Conservation (phyloP, 2,329 filamentous ascomycete species). For the Phymatotrichopsis omnivora region DNA sequence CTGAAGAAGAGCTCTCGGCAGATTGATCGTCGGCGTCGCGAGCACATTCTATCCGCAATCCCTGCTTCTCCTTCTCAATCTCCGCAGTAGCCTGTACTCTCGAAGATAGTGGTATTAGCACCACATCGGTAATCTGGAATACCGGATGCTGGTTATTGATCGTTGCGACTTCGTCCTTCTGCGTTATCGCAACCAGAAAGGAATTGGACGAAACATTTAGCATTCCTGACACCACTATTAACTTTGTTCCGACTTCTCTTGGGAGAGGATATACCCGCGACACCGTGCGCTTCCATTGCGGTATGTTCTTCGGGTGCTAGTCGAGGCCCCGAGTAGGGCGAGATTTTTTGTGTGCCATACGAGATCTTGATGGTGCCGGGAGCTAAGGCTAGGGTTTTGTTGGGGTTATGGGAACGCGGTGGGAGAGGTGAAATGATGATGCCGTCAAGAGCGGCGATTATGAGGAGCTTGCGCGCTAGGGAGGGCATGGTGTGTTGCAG, state of each 20-base stretch:
- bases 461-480: slow-evolving; percentile 66
- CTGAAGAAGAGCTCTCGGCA: slow-evolving; percentile 27
- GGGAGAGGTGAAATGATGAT: slow-evolving; percentile 65
- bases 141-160: slow-evolving; percentile 64
- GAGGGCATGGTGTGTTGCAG: slow-evolving; percentile 47
- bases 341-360: slow-evolving; percentile 52
- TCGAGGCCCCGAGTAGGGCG: slow-evolving; percentile 34
- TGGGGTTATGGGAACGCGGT: slow-evolving; percentile 36
- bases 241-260: background rate
- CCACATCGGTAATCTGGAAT: slow-evolving; percentile 80
- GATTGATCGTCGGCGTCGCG: slow-evolving; percentile 31
- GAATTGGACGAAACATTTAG: slow-evolving; percentile 64
- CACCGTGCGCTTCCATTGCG: slow-evolving; percentile 40
- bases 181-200: slow-evolving; percentile 79
- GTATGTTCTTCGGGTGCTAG: slow-evolving; percentile 33
- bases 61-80: slow-evolving; percentile 52
- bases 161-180: slow-evolving; percentile 78
- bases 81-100: slow-evolving; percentile 62
- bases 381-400: slow-evolving; percentile 36
- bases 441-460: slow-evolving; percentile 73
- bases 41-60: slow-evolving; percentile 36
- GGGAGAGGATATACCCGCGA: slow-evolving; percentile 43
- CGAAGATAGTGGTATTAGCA: slow-evolving; percentile 77
- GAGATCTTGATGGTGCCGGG: slow-evolving; percentile 52
- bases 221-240: slow-evolving; percentile 49